Evolutionary conservation across 441 rosid species (phyloP).

Genomic region (Adansonia grandidieri): DNA sequence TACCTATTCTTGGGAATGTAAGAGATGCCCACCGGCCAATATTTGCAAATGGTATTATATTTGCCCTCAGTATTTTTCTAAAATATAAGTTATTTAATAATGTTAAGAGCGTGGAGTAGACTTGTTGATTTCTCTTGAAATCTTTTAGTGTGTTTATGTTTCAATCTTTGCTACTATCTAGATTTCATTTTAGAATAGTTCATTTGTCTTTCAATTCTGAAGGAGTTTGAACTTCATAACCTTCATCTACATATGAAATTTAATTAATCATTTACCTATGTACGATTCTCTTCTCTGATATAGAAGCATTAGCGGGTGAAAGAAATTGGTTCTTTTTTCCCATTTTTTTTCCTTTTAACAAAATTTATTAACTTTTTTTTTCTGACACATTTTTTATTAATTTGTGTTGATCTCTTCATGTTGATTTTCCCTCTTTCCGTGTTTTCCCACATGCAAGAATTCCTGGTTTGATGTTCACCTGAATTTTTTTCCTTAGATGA

Average conservation of each 20-base stretch:
- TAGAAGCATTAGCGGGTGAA: constrained; percentile 11
- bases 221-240: constrained; percentile 22
- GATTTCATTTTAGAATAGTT: constrained; percentile 2
- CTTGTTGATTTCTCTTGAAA: constrained; percentile 17
- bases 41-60: constrained; percentile 83
- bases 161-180: constrained; percentile 9
- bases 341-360: too few relatives aligned
- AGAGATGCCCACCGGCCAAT: constrained; percentile 86
- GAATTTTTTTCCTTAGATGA: background rate
- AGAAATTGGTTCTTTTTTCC: background rate
- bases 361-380: background rate
- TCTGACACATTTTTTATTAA: background rate
- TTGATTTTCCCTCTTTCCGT: background rate
- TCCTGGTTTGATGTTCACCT: background rate
- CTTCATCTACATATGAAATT: background rate
- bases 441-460: background rate
- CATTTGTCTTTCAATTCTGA: constrained; percentile 12
- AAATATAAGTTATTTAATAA: background rate
- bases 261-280: constrained; percentile 1
- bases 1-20: constrained; percentile 91
- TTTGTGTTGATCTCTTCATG: background rate
- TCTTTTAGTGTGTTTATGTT: background rate
- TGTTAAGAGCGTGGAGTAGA: background rate
- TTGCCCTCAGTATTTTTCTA: background rate
- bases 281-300: background rate